Base-by-base conservation (phyloP, 352 stramenopile species). In the Saprolegnia parasitica region DNA sequence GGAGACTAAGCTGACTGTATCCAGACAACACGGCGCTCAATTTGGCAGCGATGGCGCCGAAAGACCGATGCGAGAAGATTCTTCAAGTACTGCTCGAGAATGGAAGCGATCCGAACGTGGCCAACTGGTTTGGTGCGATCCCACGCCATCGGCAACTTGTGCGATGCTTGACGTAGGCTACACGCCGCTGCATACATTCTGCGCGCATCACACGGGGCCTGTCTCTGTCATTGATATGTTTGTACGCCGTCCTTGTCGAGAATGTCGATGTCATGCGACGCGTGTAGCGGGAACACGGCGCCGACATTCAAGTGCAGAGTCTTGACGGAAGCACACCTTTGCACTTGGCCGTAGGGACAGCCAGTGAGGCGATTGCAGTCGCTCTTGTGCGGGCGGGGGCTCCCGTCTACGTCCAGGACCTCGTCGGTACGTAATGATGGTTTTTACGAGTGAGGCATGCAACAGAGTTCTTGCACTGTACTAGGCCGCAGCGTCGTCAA, bases 131-230 rank as follows among this genome's bases (percentile, higher is more conserved):
- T 62, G 87, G 63, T 70, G n/a, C 4, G 45, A n/a, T n/a, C 9
- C 9, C 15, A 15, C 42, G 42, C 42, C 42, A 8, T 11, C 42
- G 42, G 3, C 42, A 49, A 49, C 11, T 39, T 11, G 5, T 5
- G 3, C 18, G 5, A 20, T 3, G 9, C n/a, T 13, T 55, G 35
- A 29, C 52, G 29, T 35, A 70, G 63, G 87, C 52, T 95, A 95
- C 80, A 92, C 85, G 0, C 76, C 87, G 23, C 65, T 95, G 50
- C 87, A 95, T 67, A 74, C 92, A n/a, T 93, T 95, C 52, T 95
- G 87, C 63, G 83, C 87, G 0, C 87, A 95, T 47, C 85, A 95
- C 46, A 83, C 68, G 29, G 87, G 83, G 1, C 87, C 87, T 0
- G 76, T 77, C 3, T 87, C 81, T 1, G 76, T 92, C 66, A 76